Conservation (phyloP, 1,284 basidiomycete genomes). For the Apiotrichum gracile region DNA sequence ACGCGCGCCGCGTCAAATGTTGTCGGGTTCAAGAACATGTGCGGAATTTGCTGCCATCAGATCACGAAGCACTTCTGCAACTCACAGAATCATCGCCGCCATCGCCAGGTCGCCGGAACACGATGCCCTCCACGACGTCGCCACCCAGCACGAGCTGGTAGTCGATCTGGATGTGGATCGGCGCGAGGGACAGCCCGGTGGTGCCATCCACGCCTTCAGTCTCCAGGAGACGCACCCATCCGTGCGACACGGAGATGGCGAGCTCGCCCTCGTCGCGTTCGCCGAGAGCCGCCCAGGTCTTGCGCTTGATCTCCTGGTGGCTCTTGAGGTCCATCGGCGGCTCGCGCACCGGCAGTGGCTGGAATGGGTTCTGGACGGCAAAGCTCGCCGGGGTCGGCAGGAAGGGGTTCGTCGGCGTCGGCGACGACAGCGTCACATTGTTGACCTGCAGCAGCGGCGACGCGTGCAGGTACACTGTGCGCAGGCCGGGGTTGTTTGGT, state of each 20-base stretch:
- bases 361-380: slow-evolving; percentile 57
- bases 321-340: slow-evolving; percentile 67
- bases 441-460: slow-evolving; percentile 38
- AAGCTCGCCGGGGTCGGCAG: slow-evolving; percentile 66
- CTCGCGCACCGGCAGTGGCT: slow-evolving; percentile 30
- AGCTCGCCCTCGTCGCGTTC: slow-evolving; percentile 92
- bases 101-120: slow-evolving; percentile 40
- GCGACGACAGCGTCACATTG: slow-evolving; percentile 39
- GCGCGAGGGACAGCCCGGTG: slow-evolving; percentile 30
- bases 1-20: slow-evolving; percentile 85
- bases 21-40: slow-evolving; percentile 84
- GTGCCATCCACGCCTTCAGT: slow-evolving; percentile 16
- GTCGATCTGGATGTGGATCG: slow-evolving; percentile 44
- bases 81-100: slow-evolving; percentile 58
- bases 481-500: slow-evolving; percentile 38
- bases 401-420: slow-evolving; percentile 31
- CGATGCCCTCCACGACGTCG: slow-evolving; percentile 39
- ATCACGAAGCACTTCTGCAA: slow-evolving; percentile 12
- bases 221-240: slow-evolving; percentile 53
- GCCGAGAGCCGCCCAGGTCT: slow-evolving; percentile 79
- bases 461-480: slow-evolving; percentile 43
- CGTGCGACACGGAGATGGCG: slow-evolving; percentile 82
- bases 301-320: slow-evolving; percentile 90
- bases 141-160: slow-evolving; percentile 38
- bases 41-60: slow-evolving; percentile 68